Percentiles rank a stretch among this genome's conserved stretches.
Evolutionary conservation across 2,329 filamentous ascomycete genomes (phyloP).

Genomic region (Trematosphaeria pertusa): DNA sequence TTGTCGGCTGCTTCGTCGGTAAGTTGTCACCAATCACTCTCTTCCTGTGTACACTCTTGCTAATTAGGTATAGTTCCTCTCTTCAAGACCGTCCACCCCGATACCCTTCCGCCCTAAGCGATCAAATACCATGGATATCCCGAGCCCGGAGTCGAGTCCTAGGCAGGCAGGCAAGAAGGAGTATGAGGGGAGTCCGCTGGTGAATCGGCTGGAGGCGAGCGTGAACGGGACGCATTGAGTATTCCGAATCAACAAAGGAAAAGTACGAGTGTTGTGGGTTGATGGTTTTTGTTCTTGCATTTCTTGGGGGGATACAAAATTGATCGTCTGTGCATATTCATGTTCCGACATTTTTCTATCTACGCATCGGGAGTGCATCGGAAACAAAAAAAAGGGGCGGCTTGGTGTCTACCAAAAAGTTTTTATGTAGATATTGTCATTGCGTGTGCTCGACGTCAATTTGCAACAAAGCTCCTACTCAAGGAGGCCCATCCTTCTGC

Average conservation of each 20-base stretch:
- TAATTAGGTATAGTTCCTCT: constrained; percentile 67
- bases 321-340: too few relatives aligned
- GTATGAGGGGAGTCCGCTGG: constrained; percentile 22
- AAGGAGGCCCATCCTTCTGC: too few relatives aligned
- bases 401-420: too few relatives aligned
- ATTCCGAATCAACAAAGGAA: background rate
- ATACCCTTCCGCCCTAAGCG: constrained; percentile 66
- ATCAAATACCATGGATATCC: constrained; percentile 55
- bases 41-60: too few relatives aligned
- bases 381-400: too few relatives aligned
- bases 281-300: too few relatives aligned
- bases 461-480: too few relatives aligned
- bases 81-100: constrained; percentile 73
- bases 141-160: constrained; percentile 35
- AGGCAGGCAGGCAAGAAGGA: constrained; percentile 14
- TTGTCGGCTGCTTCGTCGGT: constrained; percentile 86
- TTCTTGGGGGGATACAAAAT: too few relatives aligned
- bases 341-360: too few relatives aligned
- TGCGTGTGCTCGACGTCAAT: too few relatives aligned
- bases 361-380: too few relatives aligned
- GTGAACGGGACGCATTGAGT: constrained; percentile 30
- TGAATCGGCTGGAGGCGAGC: constrained; percentile 36
- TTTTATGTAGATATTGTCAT: too few relatives aligned
- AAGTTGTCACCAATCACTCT: constrained; percentile 57
- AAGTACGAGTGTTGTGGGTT: background rate